Percentiles rank a stretch among this genome's conserved stretches.
These are phyloP conservation scores for Saxispiralis lemnorum DNA, from an alignment of 495 filamentous ascomycete species.

Conservation along the genomic window DNA sequence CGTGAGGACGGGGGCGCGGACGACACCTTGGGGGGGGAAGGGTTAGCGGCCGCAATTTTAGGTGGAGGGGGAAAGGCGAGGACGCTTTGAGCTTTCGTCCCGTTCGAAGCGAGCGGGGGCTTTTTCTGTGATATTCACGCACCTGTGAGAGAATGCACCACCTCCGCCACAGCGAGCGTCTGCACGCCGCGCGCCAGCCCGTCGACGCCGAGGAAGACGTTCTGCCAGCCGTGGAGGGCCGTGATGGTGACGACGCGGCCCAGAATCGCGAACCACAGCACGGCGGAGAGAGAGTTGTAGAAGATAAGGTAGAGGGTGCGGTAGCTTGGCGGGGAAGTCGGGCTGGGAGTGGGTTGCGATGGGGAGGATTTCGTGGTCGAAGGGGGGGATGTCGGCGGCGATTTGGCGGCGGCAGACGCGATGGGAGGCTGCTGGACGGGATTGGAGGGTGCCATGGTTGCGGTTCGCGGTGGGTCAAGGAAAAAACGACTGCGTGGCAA, in stretches of 20 bases:
- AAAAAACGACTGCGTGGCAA: too few species aligned
- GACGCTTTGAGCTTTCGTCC: too few species aligned
- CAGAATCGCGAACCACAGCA: constrained; percentile 59
- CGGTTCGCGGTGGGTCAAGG: too few species aligned
- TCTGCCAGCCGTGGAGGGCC: constrained; percentile 32
- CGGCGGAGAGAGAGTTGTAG: constrained; percentile 64
- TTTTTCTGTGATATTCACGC: constrained; percentile 8
- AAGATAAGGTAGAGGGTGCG: constrained; percentile 44
- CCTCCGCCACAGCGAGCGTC: constrained; percentile 63
- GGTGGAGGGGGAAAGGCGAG: too few species aligned
- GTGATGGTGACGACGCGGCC: constrained; percentile 35
- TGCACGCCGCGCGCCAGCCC: constrained; percentile 62
- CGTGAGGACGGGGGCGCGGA: constrained; percentile 67
- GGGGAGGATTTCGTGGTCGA: too few species aligned
- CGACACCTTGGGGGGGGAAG: constrained; percentile 37
- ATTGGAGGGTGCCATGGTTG: too few species aligned
- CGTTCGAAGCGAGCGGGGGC: neutral
- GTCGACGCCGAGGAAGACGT: constrained; percentile 36
- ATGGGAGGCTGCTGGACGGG: too few species aligned
- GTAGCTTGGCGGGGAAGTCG: too few species aligned
- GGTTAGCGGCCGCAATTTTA: too few species aligned
- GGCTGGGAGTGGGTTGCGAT: too few species aligned
- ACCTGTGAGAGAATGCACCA: constrained; percentile 61
- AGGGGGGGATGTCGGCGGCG: too few species aligned
- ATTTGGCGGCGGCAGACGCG: too few species aligned